Evolutionary conservation across 2,329 filamentous ascomycete genomes (phyloP), one percentile per base, ranked within the genome.

Genomic region (Conoideocrella luteorostrata): DNA sequence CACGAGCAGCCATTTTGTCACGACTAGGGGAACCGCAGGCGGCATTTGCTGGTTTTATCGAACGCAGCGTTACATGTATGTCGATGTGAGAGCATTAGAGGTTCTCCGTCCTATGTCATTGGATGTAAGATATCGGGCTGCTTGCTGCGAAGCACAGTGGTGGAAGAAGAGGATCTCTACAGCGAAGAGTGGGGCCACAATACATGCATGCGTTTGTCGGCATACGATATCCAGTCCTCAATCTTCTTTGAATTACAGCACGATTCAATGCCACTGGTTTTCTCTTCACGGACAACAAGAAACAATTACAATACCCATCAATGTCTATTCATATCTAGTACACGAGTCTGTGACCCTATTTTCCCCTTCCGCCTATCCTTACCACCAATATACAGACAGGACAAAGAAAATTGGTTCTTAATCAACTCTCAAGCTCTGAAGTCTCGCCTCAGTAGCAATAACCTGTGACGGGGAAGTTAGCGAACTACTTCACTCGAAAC

Each of bases 401-500:
- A 57, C 50, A 56, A 50, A 56, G 36, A 62, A 56, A 50, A 54
- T 47, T 54, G 35, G 34, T 46, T 39, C 43, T 58, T 77, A 93
- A 61, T 94, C 86, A 50, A 95, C 80, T 59, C 86, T 80, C 64
- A 96, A 69, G 67, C 87, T 95, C 70, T 93, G 87, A 56, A 96
- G 72, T 56, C 90, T 79, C 32, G 90, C 90, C 70, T 96, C 89
- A 5, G 89, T 87, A 54, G 88, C 82, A 68, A 95, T 94, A 46
- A 94, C 82, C 86, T 90, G 55, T 26, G 22, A 13, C n/a, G 20
- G 13, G 21, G n/a, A 21, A 30, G 50, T 65, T 52, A 64, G 60
- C 36, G 49, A 44, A 32, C 38, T 3, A 18, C 20, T 39, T 44
- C 18, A 20, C 32, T 33, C 23, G 17, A 10, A 22, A 20, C 15